Evolutionary conservation across 345 rosid species (phyloP), one percentile per base, ranked within the genome.

Genomic region (Syzygium aqueum): DNA sequence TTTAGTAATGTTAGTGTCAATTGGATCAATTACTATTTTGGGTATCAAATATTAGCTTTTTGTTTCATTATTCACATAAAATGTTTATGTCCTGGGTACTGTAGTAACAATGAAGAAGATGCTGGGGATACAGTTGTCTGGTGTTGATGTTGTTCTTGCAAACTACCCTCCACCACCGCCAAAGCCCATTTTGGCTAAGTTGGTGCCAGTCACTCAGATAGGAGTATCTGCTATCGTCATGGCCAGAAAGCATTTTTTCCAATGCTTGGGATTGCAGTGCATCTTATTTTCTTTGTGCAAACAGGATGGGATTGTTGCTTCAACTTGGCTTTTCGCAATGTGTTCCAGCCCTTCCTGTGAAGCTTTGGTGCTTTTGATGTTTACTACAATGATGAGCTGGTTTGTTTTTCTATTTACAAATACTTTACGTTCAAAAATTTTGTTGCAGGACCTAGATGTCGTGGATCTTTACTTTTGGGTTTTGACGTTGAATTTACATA

Each of bases 331-430:
- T 91, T 87, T 96, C 97, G 97, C 77, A 96, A 97, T 90, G 90
- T 94, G 56, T 53, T 96, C 87, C 99, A 95, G 92, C 94, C 97
- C 77, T 94, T 93, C 92, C 94, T 95, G 53, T 95, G 93, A 89
- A 92, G 96, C 92, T 94, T 95, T 13, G 99, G 97, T 65, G 99
- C 99, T 28, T 97, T 96, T 78, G 99, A 97, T 90, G 95, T 96
- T 88, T 88, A 56, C 89, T 93, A 91, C 92, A 93, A 95, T 59
- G 92, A 92, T 46, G 94, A 95, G 87, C 78, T 89, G 94, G 98
- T 97, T 30, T 89, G 95, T 92, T 10, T 37, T 67, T 43, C n/a
- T 59, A 57, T 11, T 51, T 7, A 23, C 9, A 53, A 21, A 77
- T 8, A 37, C 52, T 84, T 84, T n/a, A 59, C n/a, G 5, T 50